Percentiles rank a stretch among this genome's conserved stretches.
Evolutionary conservation across 1,284 basidiomycete genomes (phyloP).

Genomic region (Cutaneotrichosporon curvatum): DNA sequence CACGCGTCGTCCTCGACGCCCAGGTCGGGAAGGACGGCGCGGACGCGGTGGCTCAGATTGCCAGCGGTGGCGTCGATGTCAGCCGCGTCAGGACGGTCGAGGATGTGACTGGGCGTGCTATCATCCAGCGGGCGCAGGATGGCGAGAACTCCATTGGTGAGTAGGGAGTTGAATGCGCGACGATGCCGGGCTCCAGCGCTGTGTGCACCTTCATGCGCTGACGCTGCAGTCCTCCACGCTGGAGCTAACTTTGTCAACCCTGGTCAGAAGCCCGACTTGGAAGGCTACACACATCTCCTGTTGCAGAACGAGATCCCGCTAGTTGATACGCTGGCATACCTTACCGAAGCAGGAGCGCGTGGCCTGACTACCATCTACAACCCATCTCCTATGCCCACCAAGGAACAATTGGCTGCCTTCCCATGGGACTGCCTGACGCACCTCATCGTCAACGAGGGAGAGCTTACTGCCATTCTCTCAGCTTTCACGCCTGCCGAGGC

Average conservation of each 20-base stretch:
- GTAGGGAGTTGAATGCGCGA: constrained; percentile 12
- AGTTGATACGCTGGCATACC: constrained; percentile 46
- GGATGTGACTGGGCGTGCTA: constrained; percentile 47
- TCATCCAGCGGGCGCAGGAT: constrained; percentile 47
- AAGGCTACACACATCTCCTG: constrained; percentile 47
- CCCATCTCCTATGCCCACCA: constrained; percentile 52
- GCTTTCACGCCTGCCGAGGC: constrained; percentile 14
- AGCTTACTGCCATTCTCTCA: constrained; percentile 33
- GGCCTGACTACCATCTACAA: constrained; percentile 50
- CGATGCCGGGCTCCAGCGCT: background rate
- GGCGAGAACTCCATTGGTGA: constrained; percentile 49
- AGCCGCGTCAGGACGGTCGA: constrained; percentile 25
- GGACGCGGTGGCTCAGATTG: constrained; percentile 34
- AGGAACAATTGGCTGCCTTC: constrained; percentile 45
- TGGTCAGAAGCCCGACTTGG: constrained; percentile 10
- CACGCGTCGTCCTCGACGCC: constrained; percentile 42
- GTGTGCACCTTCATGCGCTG: background rate
- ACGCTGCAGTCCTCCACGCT: constrained; percentile 40
- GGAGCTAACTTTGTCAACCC: constrained; percentile 42
- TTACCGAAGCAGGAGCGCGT: constrained; percentile 28
- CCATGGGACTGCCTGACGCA: constrained; percentile 49
- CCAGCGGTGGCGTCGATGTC: constrained; percentile 38
- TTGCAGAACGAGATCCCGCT: constrained; percentile 56
- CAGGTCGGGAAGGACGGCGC: constrained; percentile 43
- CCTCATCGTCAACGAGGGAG: constrained; percentile 54